Conservation (phyloP, 2,329 filamentous ascomycete species). For the Penicillium decumbens region DNA sequence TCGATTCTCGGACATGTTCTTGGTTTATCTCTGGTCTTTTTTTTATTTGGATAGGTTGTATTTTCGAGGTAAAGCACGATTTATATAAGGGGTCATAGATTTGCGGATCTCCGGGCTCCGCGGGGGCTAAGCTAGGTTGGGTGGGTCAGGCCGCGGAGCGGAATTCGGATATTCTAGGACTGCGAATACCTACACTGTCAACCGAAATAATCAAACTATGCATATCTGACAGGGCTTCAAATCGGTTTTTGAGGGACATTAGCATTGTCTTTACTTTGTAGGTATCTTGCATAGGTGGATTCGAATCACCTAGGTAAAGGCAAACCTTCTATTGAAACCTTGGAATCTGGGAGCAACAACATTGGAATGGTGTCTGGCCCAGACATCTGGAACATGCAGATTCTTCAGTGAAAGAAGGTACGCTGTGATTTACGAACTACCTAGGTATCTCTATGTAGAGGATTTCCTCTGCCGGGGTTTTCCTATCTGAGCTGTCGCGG, state of each 20-base stretch:
- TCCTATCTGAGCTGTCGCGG: too few species aligned
- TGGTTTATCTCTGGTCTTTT: not conserved
- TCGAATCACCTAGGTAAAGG: too few species aligned
- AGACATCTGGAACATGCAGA: too few species aligned
- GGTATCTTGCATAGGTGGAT: not conserved
- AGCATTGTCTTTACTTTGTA: not conserved
- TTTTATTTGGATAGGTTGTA: not conserved
- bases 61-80: not conserved
- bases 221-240: not conserved
- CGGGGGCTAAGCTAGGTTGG: not conserved
- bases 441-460: too few species aligned
- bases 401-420: too few species aligned
- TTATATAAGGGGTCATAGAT: not conserved
- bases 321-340: too few species aligned
- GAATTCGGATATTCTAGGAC: not conserved
- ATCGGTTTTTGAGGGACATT: not conserved
- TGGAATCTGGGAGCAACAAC: too few species aligned
- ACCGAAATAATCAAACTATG: not conserved
- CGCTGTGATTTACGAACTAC: too few species aligned
- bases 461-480: too few species aligned
- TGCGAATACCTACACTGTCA: not conserved
- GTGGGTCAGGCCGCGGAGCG: not conserved
- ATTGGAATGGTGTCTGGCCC: too few species aligned
- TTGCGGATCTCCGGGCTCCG: not conserved
- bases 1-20: not conserved